Evolutionary conservation across 2,329 filamentous ascomycete genomes (phyloP).

Genomic region (Lanzia echinophila): DNA sequence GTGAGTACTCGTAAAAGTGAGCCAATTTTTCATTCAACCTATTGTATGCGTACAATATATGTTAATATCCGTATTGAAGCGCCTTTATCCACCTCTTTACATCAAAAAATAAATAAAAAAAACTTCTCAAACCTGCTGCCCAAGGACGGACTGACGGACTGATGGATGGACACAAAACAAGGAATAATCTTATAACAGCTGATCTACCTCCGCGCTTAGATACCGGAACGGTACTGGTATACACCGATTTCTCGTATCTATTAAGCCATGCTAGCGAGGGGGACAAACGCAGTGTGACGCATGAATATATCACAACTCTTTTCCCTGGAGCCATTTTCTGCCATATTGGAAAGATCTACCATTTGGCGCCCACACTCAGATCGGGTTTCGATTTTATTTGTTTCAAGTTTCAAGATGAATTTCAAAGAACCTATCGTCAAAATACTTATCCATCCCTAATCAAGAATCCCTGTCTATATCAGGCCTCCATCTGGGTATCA

Average conservation of each 20-base stretch:
- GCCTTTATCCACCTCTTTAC: conserved; percentile 1
- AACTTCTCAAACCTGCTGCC: neutral
- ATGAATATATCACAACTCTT: conserved; percentile 3
- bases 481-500: neutral
- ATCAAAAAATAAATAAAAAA: neutral
- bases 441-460: neutral
- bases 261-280: neutral
- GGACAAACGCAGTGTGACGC: conserved; percentile 10
- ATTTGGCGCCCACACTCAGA: neutral
- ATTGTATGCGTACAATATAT: neutral
- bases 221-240: neutral
- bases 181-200: conserved; percentile 1
- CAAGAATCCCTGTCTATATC: conserved; percentile 2
- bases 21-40: neutral
- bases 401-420: neutral
- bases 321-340: neutral
- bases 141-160: neutral
- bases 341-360: neutral
- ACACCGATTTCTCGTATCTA: neutral
- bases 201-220: conserved; percentile 11
- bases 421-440: neutral
- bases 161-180: neutral
- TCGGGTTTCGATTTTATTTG: neutral
- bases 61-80: conserved; percentile 8
- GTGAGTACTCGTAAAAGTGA: neutral